Conservation (phyloP, 495 filamentous ascomycete species). For the Chlorociboria aeruginascens region DNA sequence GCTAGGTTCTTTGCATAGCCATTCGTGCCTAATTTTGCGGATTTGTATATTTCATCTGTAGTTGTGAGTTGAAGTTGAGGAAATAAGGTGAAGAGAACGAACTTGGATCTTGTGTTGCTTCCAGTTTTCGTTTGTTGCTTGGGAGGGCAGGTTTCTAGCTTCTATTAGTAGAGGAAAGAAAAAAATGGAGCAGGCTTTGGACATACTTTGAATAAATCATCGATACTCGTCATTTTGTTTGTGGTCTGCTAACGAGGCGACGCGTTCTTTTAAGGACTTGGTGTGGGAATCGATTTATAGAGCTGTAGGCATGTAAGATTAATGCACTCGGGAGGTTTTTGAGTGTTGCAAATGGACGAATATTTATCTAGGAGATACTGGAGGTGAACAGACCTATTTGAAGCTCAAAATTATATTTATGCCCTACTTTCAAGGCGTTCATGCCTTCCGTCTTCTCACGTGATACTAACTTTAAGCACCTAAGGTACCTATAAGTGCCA, state of each 20-base stretch:
- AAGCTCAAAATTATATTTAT: no score
- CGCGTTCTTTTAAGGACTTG: neutral
- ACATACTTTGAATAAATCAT: constrained; percentile 74
- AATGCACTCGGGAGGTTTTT: no score
- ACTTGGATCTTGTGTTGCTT: constrained; percentile 60
- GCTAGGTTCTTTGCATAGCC: constrained; percentile 51
- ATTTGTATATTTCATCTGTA: constrained; percentile 72
- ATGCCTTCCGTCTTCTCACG: no score
- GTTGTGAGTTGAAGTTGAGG: neutral
- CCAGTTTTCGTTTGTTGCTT: constrained; percentile 65
- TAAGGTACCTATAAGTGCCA: no score
- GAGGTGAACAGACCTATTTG: no score
- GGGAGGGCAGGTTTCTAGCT: constrained; percentile 38
- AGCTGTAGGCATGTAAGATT: no score
- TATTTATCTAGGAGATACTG: no score
- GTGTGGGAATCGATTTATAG: no score
- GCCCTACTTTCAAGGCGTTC: no score
- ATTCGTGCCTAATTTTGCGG: constrained; percentile 56
- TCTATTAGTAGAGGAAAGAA: constrained; percentile 13
- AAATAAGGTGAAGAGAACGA: constrained; percentile 19
- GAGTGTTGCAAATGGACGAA: no score
- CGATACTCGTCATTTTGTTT: constrained; percentile 57
- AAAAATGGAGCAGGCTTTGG: neutral
- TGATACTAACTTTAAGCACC: no score
- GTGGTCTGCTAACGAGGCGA: neutral